Base-by-base conservation (phyloP, 257 asterid species). In the Ajuga chamaepitys region DNA sequence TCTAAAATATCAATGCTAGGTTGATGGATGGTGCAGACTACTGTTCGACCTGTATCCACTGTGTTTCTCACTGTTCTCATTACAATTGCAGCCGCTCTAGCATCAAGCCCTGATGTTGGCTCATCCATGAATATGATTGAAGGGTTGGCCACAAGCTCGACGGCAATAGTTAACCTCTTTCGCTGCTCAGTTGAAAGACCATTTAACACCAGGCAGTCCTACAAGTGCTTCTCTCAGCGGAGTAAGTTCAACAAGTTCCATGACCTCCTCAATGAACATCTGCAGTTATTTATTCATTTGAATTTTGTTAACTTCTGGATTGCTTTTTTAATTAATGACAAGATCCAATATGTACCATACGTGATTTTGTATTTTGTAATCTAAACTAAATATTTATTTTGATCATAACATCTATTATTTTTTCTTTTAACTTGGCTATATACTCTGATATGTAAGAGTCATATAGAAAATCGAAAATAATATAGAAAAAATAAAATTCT, bases 81-180 rank as follows among this genome's bases (percentile, higher is more conserved):
- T n/a, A 91, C 96, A 16, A 91, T 88, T 4, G 96, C 98, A 65
- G 96, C 98, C 2, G 98, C 96, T 41, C 98, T 75, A 8, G 98
- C 98, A 74, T 91, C 98, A 20, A 91, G 89, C 54, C 95, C 98
- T 0, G 96, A 86, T 8, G 98, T 91, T 32, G 98, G 98, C 79
- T 91, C 98, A 50, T 91, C 98, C 98, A 91, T 85, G 80, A 91
- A 88, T 62, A 91, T 91, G 24, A 91, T 88, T n/a, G 96, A 88
- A 2, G 98, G 98, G 44, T 91, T 91, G 21, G 96, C 98, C 30
- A 86, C 98, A 0, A 91, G 94, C 70, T 91, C 98, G 18, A 91
- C 95, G 3, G 98, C 98, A 21, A 91, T 77, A 0, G 96, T 91
- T 38, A 91, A 80, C 77, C 98, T 72, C 79, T 91, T 91, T n/a